These are phyloP conservation scores for Lachnellula occidentalis DNA, from an alignment of 2,329 filamentous ascomycete genomes.

Conservation along the genomic window DNA sequence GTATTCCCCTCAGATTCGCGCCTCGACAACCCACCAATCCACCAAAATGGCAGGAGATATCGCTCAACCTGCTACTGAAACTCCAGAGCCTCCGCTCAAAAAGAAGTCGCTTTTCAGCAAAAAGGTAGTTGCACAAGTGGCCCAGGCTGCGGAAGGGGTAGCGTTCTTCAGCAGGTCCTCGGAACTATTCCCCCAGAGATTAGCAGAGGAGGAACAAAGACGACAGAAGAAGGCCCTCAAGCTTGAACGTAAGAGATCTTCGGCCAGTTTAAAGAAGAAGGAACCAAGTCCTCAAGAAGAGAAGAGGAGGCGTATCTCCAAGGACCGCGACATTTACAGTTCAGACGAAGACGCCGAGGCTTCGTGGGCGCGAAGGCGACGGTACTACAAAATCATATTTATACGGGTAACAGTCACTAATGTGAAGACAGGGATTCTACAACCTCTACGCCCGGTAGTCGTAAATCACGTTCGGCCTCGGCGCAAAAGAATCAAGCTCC, in stretches of 20 bases:
- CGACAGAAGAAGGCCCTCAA: slow-evolving; percentile 28
- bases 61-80: slow-evolving; percentile 3
- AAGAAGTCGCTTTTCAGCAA: slow-evolving; percentile 49
- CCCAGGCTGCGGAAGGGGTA: slow-evolving; percentile 31
- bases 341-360: slow-evolving; percentile 9
- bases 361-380: slow-evolving; percentile 1
- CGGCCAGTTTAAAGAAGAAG: slow-evolving; percentile 21
- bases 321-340: slow-evolving; percentile 3
- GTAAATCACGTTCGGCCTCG: slow-evolving; percentile 10
- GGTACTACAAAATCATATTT: slow-evolving; percentile 1
- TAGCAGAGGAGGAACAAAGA: slow-evolving; percentile 36
- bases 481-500: slow-evolving; percentile 6
- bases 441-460: slow-evolving; percentile 16
- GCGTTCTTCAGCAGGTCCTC: slow-evolving; percentile 45
- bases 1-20: background rate
- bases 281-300: slow-evolving; percentile 17
- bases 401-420: background rate
- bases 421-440: slow-evolving; percentile 17
- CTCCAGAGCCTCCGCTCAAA: slow-evolving; percentile 15
- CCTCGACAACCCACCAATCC: background rate
- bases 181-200: slow-evolving; percentile 40
- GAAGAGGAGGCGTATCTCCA: slow-evolving; percentile 23
- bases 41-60: slow-evolving; percentile 16
- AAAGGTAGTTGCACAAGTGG: slow-evolving; percentile 40
- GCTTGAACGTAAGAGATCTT: slow-evolving; percentile 25